Conservation (phyloP, 2,329 filamentous ascomycete genomes). For the Fusarium mundagurra region DNA sequence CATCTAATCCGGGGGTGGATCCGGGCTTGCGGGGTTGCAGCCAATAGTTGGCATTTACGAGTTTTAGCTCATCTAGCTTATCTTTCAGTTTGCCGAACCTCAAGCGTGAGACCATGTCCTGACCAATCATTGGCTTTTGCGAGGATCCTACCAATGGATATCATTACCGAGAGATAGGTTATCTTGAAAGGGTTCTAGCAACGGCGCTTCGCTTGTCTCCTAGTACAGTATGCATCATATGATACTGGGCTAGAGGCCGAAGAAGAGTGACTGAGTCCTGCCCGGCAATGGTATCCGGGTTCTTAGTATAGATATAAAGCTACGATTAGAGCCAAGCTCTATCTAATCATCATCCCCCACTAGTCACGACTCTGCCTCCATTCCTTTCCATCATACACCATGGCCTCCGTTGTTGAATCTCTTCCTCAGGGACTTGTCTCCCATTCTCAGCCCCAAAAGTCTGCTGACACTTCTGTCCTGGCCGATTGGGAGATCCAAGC, state of each 20-base stretch:
- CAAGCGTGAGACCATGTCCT: not conserved
- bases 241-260: not conserved
- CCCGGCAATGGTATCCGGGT: not conserved
- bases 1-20: not conserved
- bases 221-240: not conserved
- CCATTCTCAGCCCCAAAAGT: not conserved
- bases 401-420: not conserved
- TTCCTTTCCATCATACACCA: not conserved
- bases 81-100: not conserved
- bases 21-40: not conserved
- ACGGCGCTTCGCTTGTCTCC: not conserved
- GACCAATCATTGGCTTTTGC: not conserved
- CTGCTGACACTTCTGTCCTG: accelerated
- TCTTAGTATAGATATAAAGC: not conserved
- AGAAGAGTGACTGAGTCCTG: accelerated
- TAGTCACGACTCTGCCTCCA: not conserved
- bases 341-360: not conserved
- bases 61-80: not conserved
- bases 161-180: not conserved
- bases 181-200: not conserved
- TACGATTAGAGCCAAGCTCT: not conserved
- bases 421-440: not conserved
- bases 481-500: not conserved
- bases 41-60: not conserved
- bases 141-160: not conserved